phyloP scores from a whole-genome alignment of 2,329 filamentous ascomycete genomes.

The Pestalotiopsis sp. region DNA sequence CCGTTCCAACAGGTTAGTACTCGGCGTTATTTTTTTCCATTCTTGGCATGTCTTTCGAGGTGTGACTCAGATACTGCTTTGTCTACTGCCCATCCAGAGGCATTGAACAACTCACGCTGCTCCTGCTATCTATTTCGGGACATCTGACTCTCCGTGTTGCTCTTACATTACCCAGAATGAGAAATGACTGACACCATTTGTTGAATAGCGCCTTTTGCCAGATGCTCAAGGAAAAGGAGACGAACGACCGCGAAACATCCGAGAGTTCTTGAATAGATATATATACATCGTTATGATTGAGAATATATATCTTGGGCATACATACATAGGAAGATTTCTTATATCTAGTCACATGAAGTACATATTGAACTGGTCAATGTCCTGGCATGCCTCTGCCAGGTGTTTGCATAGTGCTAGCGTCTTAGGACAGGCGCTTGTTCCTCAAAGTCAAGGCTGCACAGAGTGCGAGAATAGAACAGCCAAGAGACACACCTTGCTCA shows the following conservation, averaged over 20 bases:
- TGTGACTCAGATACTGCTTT: no score
- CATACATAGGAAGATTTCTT: neutral
- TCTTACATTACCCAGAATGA: no score
- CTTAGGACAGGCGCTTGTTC: neutral
- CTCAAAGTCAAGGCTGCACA: constrained; percentile 1
- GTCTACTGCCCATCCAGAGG: no score
- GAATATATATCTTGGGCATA: neutral
- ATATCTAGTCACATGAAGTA: neutral
- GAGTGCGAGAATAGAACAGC: constrained; percentile 2
- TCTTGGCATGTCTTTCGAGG: no score
- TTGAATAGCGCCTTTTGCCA: constrained; percentile 11
- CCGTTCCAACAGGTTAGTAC: no score
- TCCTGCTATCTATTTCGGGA: no score
- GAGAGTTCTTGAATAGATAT: neutral
- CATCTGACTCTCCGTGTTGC: no score
- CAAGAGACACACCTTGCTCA: constrained; percentile 4
- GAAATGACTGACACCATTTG: no score
- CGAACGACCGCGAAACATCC: neutral
- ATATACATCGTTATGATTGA: neutral
- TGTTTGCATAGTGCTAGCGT: neutral
- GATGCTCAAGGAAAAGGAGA: constrained; percentile 1
- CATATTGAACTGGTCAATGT: neutral
- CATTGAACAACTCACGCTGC: no score
- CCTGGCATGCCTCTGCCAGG: neutral
- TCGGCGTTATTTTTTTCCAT: no score